Conservation (phyloP, 164 flowering plant species). For the Umbellularia californica region DNA sequence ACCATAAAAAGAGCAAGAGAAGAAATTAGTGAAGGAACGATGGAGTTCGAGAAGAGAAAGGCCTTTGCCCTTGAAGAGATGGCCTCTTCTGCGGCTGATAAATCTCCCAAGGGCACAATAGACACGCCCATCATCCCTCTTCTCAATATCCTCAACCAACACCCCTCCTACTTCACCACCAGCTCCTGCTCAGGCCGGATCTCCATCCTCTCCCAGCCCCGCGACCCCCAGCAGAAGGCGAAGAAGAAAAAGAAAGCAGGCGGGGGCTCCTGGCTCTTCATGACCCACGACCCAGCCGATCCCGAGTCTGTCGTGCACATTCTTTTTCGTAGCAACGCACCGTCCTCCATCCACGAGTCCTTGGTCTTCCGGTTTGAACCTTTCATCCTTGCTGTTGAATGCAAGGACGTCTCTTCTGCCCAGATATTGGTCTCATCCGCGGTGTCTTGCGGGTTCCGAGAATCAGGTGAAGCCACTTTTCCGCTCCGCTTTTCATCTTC, state of each 20-base stretch:
- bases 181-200: slow-evolving; percentile 95
- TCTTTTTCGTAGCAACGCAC: slow-evolving; percentile 32
- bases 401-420: slow-evolving; percentile 51
- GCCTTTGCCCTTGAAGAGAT: slow-evolving; percentile 48
- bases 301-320: slow-evolving; percentile 41
- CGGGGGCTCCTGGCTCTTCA: slow-evolving; percentile 76
- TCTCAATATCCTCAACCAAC: slow-evolving; percentile 50
- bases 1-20: neutral
- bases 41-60: slow-evolving; percentile 88
- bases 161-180: slow-evolving; percentile 84
- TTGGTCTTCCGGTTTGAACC: slow-evolving; percentile 86
- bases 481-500: neutral
- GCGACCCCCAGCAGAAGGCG: slow-evolving; percentile 16
- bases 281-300: slow-evolving; percentile 63
- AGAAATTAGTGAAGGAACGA: slow-evolving; percentile 1
- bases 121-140: slow-evolving; percentile 79
- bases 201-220: slow-evolving; percentile 76
- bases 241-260: slow-evolving; percentile 45
- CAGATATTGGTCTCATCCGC: slow-evolving; percentile 61
- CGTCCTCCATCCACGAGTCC: slow-evolving; percentile 16
- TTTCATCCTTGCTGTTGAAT: slow-evolving; percentile 75
- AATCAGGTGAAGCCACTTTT: slow-evolving; percentile 34
- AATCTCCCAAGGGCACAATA: slow-evolving; percentile 75
- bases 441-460: slow-evolving; percentile 67
- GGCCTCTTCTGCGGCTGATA: slow-evolving; percentile 43